Base-by-base conservation (phyloP, 257 asterid species). In the Nicotiana otophora region DNA sequence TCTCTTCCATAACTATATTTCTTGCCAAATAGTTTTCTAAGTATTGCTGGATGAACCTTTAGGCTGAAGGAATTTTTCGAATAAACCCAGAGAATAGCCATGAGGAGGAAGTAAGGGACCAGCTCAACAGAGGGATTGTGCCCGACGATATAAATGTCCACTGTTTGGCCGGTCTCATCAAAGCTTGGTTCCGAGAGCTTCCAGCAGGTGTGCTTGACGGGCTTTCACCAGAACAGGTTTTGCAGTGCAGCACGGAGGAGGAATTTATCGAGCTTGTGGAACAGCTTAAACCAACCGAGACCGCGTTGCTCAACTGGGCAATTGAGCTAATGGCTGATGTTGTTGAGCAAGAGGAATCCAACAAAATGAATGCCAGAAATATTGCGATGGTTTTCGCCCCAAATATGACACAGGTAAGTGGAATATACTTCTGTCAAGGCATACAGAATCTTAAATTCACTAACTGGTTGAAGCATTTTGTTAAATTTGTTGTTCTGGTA, bases 371-470 rank as follows among this genome's bases (percentile, higher is more conserved):
- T 83, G 95, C 98, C 19, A 87, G 98, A 83, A 94, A 96, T 53
- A 93, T 96, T 42, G 99, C 99, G 5, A 96, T 96, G 99, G 98
- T 94, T 79, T 93, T 94, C 55, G 94, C 99, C 53, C 99, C 99
- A 4, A 94, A 94, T 84, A 96, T 96, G 99, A 96, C 99, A 85
- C 92, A 95, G 97, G 99, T 92, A 77, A 33, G 20, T 15, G 2
- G 48, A 46, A 51, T 51, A 2, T 26, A 75, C 62, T 51, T 26
- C 20, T 46, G 42, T 15, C 2, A 2, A 51, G 39, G 26, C 80
- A 48, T 74, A 74, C 9, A 46, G 4, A 74, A 23, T 48, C 39
- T 7, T 7, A 26, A 51, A 26, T 26, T 51, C 63, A 53, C 9
- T 8, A 7, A 28, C 26, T 34, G 57, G 57, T 79, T 80, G 34